Evolutionary conservation across 345 rosid species (phyloP), one percentile per base, ranked within the genome.

Genomic region (Rhodamnia rubescens): DNA sequence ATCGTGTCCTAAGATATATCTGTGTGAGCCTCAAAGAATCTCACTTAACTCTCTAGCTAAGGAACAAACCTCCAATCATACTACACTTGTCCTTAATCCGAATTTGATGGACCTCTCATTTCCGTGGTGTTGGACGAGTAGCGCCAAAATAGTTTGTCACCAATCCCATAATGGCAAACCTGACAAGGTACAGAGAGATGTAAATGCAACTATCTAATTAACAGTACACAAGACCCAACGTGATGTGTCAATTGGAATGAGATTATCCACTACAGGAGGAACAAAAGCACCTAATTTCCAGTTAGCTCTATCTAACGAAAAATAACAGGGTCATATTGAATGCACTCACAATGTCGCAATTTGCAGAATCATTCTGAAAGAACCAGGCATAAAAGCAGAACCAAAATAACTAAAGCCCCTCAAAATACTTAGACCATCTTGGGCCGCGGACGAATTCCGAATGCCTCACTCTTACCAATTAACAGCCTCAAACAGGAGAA

Each of bases 111-210:
- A 85, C 57, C 53, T 83, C 86, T 90, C 82, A 91, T 82, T 92
- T 91, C 89, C 92, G 88, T 16, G 92, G n/a, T 50, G 89, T 91
- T 8, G 96, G 93, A 89, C 96, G 97, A 85, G 95, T 85, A 80
- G 96, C 94, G 12, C 98, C 98, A 42, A 96, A 85, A 94, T 96
- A 96, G 89, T 95, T 97, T 86, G 98, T 93, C 81, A 93, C 99
- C 92, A 97, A 86, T 58, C 99, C 99, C 99, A 97, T 97, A 81
- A 97, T 89, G 69, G 98, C 98, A 91, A 96, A 97, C 99, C 99
- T 97, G 94, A 85, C 86, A 82, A 69, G 20, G 8, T 36, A 50
- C 42, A 52, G 53, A 82, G 51, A 22, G 50, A 85, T 82, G 36
- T 69, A 36, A 44, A 52, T 49, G 54, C 57, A 52, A 26, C 49